Conservation (phyloP, 345 rosid genomes). For the Nasturtium officinale region DNA sequence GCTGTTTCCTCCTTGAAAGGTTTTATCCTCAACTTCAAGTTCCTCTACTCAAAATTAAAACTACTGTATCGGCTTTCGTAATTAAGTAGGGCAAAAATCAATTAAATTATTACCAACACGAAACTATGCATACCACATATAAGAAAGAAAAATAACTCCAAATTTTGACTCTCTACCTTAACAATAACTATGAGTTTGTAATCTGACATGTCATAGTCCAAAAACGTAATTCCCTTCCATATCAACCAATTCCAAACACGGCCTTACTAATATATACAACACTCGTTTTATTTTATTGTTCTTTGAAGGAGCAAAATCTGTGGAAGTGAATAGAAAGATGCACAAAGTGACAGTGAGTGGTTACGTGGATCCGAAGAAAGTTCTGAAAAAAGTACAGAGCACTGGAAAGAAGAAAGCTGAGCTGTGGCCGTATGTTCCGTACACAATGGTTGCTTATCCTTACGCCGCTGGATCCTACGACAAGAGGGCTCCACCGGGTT, state of each 20-base stretch:
- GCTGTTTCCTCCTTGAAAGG: slow-evolving; percentile 55
- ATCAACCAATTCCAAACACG: slow-evolving; percentile 27
- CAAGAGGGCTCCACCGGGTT: slow-evolving; percentile 43
- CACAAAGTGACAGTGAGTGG: slow-evolving; percentile 44
- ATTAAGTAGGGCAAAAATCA: background rate
- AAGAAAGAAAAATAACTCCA: background rate
- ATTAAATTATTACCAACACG: slow-evolving; percentile 31
- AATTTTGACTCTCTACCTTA: slow-evolving; percentile 4
- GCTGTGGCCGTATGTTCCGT: slow-evolving; percentile 47
- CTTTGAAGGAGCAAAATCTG: slow-evolving; percentile 39
- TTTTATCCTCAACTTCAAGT: slow-evolving; percentile 17
- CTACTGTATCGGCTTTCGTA: background rate
- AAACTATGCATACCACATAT: slow-evolving; percentile 10
- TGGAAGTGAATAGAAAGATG: slow-evolving; percentile 44
- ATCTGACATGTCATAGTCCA: background rate
- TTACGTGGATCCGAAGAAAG: slow-evolving; percentile 42
- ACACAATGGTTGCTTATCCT: slow-evolving; percentile 44
- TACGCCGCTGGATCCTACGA: slow-evolving; percentile 45
- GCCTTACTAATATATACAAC: slow-evolving; percentile 20
- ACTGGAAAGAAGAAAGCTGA: slow-evolving; percentile 46
- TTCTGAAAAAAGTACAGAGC: slow-evolving; percentile 35
- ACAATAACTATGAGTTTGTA: background rate
- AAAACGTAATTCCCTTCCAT: background rate
- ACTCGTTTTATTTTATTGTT: background rate
- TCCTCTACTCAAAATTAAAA: background rate